Evolutionary conservation across 2,329 filamentous ascomycete species (phyloP).

Genomic region (Acrodontium crateriforme): DNA sequence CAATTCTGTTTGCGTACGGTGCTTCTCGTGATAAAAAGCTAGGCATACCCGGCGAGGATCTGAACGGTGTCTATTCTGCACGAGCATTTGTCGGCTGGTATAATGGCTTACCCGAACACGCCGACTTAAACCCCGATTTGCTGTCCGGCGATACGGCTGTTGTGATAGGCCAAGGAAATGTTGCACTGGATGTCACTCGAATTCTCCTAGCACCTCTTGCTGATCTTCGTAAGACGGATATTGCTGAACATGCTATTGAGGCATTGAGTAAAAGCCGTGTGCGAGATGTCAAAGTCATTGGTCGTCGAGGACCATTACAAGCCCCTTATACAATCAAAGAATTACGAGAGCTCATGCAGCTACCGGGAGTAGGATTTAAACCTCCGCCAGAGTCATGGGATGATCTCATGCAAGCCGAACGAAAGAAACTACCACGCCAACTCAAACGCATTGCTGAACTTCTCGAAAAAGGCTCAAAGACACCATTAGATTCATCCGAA

Average conservation of each 20-base stretch:
- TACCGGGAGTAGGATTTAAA: slow-evolving; percentile 58
- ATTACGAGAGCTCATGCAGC: slow-evolving; percentile 69
- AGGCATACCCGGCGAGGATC: slow-evolving; percentile 64
- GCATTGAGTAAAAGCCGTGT: slow-evolving; percentile 58
- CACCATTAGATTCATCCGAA: slow-evolving; percentile 32
- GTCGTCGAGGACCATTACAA: slow-evolving; percentile 67
- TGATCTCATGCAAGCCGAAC: slow-evolving; percentile 35
- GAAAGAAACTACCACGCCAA: slow-evolving; percentile 57
- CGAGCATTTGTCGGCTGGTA: slow-evolving; percentile 97
- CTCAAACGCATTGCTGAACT: slow-evolving; percentile 68
- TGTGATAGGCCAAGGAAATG: slow-evolving; percentile 89
- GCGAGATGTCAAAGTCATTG: slow-evolving; percentile 72
- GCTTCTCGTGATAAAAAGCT: slow-evolving; percentile 71
- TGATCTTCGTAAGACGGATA: slow-evolving; percentile 67
- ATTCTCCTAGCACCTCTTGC: slow-evolving; percentile 70
- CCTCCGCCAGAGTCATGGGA: slow-evolving; percentile 29
- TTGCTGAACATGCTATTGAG: slow-evolving; percentile 70
- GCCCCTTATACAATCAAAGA: slow-evolving; percentile 95
- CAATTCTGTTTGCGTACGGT: slow-evolving; percentile 83
- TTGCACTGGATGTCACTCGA: slow-evolving; percentile 83
- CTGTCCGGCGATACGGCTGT: slow-evolving; percentile 66
- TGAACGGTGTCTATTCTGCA: slow-evolving; percentile 71
- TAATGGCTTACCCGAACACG: slow-evolving; percentile 80
- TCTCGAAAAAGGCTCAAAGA: slow-evolving; percentile 57
- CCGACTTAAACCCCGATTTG: slow-evolving; percentile 58